Evolutionary conservation across 257 asterid species (phyloP).

Genomic region (Jacaranda copaia): DNA sequence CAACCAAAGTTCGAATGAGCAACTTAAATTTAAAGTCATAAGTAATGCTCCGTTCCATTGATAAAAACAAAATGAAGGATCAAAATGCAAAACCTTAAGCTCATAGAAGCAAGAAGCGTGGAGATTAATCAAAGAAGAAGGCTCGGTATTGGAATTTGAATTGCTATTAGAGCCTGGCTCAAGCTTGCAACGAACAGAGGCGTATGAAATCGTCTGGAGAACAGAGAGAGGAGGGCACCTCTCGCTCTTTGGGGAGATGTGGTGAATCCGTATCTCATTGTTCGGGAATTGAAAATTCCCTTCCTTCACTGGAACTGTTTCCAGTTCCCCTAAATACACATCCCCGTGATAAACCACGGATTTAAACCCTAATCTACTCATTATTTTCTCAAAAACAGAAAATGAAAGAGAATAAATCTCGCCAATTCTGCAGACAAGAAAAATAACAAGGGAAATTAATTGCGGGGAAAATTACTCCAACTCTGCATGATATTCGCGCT

Average conservation of each 20-base stretch:
- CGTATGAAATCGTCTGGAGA: constrained; percentile 73
- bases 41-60: neutral
- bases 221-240: constrained; percentile 87
- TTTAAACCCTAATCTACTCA: constrained; percentile 95
- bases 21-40: neutral
- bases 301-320: constrained; percentile 65
- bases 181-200: constrained; percentile 82
- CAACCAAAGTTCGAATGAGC: neutral
- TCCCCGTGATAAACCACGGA: constrained; percentile 81
- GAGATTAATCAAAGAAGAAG: constrained; percentile 69
- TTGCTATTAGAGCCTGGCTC: constrained; percentile 66
- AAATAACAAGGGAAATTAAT: constrained; percentile 13
- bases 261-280: constrained; percentile 89
- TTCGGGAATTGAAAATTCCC: constrained; percentile 74
- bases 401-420: neutral
- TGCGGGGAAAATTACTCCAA: constrained; percentile 14
- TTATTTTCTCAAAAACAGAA: constrained; percentile 33
- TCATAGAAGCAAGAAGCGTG: constrained; percentile 89
- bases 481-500: constrained; percentile 36
- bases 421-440: constrained; percentile 30
- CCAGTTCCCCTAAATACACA: constrained; percentile 76
- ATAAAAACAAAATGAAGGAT: constrained; percentile 15
- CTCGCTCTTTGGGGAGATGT: constrained; percentile 68
- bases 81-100: constrained; percentile 61
- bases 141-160: constrained; percentile 48